Percentiles rank a stretch among this genome's conserved stretches.
phyloP scores from a whole-genome alignment of 2,329 filamentous ascomycete species.

The Teratosphaeria pseudoeucalypti region DNA sequence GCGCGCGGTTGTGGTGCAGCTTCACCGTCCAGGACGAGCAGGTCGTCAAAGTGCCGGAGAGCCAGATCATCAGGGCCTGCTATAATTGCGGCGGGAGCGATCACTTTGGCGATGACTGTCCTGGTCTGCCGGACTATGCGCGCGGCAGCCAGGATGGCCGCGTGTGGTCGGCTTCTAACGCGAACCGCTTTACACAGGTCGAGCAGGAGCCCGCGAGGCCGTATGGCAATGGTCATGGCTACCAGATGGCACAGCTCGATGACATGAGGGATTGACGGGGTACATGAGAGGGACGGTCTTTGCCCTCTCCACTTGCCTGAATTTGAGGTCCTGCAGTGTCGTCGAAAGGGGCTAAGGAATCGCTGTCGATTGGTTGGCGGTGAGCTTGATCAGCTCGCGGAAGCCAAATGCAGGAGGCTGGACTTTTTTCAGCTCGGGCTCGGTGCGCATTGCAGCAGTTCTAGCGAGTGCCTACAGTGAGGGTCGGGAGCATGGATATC shows the following conservation, averaged over 20 bases:
- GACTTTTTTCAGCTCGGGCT: too few relatives aligned
- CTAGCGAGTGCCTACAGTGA: too few relatives aligned
- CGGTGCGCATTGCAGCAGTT: too few relatives aligned
- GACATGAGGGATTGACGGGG: background rate
- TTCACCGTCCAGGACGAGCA: background rate
- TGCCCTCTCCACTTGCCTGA: too few relatives aligned
- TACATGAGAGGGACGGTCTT: background rate
- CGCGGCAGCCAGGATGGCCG: background rate
- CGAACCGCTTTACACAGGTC: background rate
- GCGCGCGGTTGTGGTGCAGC: conserved; percentile 13
- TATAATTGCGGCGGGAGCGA: conserved; percentile 11
- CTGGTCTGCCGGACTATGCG: conserved; percentile 4
- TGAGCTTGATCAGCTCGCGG: too few relatives aligned
- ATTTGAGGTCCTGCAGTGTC: too few relatives aligned
- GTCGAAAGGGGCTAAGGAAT: too few relatives aligned
- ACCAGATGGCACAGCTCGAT: background rate
- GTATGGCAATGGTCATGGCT: background rate
- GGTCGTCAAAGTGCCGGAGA: background rate
- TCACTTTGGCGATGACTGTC: conserved; percentile 15
- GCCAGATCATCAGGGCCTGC: conserved; percentile 7
- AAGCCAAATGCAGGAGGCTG: too few relatives aligned
- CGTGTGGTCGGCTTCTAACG: background rate
- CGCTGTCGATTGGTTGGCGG: too few relatives aligned
- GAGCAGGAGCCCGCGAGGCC: background rate
- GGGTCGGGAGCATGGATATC: too few relatives aligned